These are phyloP conservation scores for Hypoxylon sp. DNA, from an alignment of 2,329 filamentous ascomycete species.

Conservation along the genomic window DNA sequence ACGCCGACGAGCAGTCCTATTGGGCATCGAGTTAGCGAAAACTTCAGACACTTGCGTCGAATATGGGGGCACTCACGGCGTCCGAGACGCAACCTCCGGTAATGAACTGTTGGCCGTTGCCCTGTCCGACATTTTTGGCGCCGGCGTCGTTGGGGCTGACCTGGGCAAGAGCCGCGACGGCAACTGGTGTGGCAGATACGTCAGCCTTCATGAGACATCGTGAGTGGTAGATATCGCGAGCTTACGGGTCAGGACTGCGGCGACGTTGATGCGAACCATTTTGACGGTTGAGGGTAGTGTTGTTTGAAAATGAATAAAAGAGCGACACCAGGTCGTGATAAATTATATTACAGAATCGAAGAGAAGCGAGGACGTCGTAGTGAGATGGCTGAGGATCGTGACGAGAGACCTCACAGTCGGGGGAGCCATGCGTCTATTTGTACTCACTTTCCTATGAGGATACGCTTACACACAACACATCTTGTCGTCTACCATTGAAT, in stretches of 20 bases:
- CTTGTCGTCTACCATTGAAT: neutral
- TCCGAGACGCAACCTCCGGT: slow-evolving; percentile 49
- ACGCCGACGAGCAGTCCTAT: slow-evolving; percentile 45
- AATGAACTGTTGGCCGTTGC: slow-evolving; percentile 48
- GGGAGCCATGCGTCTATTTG: slow-evolving; percentile 21
- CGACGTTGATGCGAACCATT: slow-evolving; percentile 47
- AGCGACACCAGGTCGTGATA: slow-evolving; percentile 31
- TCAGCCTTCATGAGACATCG: too few relatives aligned
- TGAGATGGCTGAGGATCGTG: slow-evolving; percentile 4
- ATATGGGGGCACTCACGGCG: slow-evolving; percentile 35
- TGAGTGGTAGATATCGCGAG: slow-evolving; percentile 1
- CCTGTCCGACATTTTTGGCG: slow-evolving; percentile 47
- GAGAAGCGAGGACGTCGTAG: neutral
- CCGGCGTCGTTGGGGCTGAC: slow-evolving; percentile 47
- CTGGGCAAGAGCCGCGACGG: slow-evolving; percentile 41
- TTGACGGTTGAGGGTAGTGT: slow-evolving; percentile 34
- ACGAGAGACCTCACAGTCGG: neutral
- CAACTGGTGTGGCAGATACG: slow-evolving; percentile 38
- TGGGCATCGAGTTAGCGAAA: too few relatives aligned
- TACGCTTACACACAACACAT: neutral
- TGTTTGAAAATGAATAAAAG: slow-evolving; percentile 1
- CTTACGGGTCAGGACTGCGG: slow-evolving; percentile 44
- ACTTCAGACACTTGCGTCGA: too few relatives aligned
- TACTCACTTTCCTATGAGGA: slow-evolving; percentile 1
- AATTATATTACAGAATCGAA: slow-evolving; percentile 12